A percentile compares a stretch with the other conserved stretches of the same genome.
phyloP scores from a whole-genome alignment of 441 rosid species.

The Biscutella auriculata region DNA sequence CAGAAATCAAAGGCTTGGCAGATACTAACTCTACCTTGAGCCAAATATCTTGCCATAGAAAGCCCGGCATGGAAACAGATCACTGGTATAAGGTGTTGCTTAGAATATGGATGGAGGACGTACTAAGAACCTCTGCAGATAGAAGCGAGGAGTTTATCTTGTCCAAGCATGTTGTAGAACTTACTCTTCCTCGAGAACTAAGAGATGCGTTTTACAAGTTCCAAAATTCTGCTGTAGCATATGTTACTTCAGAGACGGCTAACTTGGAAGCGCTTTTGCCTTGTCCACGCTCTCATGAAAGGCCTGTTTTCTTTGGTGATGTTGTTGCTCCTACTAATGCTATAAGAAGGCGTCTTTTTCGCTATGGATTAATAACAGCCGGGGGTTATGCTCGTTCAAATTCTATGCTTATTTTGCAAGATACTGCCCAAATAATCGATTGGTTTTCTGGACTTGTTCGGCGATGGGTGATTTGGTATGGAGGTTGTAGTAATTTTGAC shows the following conservation, averaged over 20 bases:
- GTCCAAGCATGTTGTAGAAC: slow-evolving; percentile 64
- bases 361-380: slow-evolving; percentile 61
- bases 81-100: slow-evolving; percentile 79
- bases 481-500: slow-evolving; percentile 48
- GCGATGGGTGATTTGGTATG: slow-evolving; percentile 72
- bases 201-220: slow-evolving; percentile 64
- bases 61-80: slow-evolving; percentile 87
- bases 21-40: slow-evolving; percentile 50
- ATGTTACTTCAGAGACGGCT: slow-evolving; percentile 70
- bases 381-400: slow-evolving; percentile 45
- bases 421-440: slow-evolving; percentile 52
- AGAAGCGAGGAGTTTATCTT: slow-evolving; percentile 53
- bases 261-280: slow-evolving; percentile 50
- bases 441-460: slow-evolving; percentile 68
- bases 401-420: slow-evolving; percentile 54
- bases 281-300: slow-evolving; percentile 25
- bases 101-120: slow-evolving; percentile 71
- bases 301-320: slow-evolving; percentile 32
- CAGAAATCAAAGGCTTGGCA: slow-evolving; percentile 76
- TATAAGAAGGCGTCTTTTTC: slow-evolving; percentile 57
- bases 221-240: slow-evolving; percentile 47
- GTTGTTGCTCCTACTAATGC: slow-evolving; percentile 55
- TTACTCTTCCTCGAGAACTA: slow-evolving; percentile 63
- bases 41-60: slow-evolving; percentile 63
- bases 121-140: slow-evolving; percentile 34